These are phyloP conservation scores for Cryptococcus hybrid DNA, from an alignment of 1,284 basidiomycete genomes.

Conservation along the genomic window DNA sequence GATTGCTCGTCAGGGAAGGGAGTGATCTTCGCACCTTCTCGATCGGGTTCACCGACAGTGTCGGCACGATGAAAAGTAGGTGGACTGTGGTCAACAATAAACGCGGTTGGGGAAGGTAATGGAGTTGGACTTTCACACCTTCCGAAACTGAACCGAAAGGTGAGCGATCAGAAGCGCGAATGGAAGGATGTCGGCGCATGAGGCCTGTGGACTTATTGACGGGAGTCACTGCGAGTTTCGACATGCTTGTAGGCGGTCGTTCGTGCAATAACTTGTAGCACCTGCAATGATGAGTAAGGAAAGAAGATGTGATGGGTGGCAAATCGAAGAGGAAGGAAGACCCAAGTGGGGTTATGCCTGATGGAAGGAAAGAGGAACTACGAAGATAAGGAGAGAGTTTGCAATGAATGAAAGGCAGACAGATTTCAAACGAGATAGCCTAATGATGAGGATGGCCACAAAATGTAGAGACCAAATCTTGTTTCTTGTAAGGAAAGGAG, in stretches of 20 bases:
- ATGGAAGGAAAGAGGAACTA: no score
- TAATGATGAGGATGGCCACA: no score
- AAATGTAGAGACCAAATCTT: no score
- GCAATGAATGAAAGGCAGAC: no score
- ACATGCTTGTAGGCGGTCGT: neutral
- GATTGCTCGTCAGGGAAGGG: neutral
- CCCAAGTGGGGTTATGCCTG: no score
- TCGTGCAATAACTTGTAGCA: no score
- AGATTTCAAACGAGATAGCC: no score
- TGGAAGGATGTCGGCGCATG: conserved; percentile 3
- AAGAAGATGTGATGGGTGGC: no score
- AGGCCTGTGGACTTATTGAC: neutral
- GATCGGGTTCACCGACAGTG: neutral
- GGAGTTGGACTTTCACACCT: neutral
- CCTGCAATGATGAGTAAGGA: no score
- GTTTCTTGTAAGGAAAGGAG: no score
- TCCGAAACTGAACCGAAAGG: neutral
- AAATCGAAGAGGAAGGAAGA: no score
- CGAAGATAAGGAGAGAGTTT: no score
- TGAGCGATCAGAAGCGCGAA: conserved; percentile 1
- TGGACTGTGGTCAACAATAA: neutral
- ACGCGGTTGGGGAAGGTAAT: neutral
- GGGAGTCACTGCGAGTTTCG: neutral
- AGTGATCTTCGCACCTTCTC: neutral
- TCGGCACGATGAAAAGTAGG: neutral